phyloP scores from a whole-genome alignment of 495 filamentous ascomycete species.

The Bathelium albidoporum region DNA sequence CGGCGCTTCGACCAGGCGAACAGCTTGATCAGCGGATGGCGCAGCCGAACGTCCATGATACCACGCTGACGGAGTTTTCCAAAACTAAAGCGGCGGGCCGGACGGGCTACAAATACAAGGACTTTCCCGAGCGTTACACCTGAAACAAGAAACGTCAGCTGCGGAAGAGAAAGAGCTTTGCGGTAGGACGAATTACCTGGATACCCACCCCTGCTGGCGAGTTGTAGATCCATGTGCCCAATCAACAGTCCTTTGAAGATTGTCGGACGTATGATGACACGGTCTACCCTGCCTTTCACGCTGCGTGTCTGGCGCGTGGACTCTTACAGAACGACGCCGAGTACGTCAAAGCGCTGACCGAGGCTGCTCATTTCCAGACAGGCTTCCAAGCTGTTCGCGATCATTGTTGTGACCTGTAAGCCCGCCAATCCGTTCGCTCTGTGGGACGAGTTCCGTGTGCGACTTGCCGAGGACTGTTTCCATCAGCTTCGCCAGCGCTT shows the following conservation, averaged over 20 bases:
- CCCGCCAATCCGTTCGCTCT: background rate
- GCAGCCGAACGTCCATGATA: background rate
- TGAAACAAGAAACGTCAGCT: background rate
- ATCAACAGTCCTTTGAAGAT: background rate
- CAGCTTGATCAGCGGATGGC: background rate
- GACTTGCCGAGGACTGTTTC: background rate
- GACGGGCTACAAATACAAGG: background rate
- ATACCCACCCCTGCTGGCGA: background rate
- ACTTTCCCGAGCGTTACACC: background rate
- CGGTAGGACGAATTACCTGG: background rate
- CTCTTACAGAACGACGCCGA: background rate
- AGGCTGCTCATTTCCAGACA: background rate
- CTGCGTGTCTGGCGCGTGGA: background rate
- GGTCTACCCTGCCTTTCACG: background rate
- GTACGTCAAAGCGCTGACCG: background rate
- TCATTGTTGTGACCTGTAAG: background rate
- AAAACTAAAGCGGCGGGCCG: background rate
- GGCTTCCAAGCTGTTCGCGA: background rate
- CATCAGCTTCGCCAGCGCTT: background rate
- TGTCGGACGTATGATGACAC: background rate
- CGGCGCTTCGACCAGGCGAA: too few relatives aligned
- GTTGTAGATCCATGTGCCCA: background rate
- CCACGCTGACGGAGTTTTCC: background rate
- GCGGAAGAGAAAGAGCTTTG: background rate
- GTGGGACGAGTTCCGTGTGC: background rate